Percentiles rank a stretch among this genome's conserved stretches.
Conservation (phyloP, 495 filamentous ascomycete genomes). For the Filosporella fistucella region DNA sequence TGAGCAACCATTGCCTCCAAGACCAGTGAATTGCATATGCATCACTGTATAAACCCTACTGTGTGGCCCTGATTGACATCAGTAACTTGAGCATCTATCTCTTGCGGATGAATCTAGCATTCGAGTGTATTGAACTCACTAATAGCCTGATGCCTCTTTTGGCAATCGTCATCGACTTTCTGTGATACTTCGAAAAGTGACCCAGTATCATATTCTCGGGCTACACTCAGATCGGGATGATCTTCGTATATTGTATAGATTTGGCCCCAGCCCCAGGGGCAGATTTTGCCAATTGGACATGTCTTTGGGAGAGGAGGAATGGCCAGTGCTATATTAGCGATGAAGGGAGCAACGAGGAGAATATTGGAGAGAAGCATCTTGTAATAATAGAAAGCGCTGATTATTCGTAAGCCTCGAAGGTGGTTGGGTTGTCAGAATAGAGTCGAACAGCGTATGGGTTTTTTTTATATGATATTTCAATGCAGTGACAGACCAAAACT, state of each 20-base stretch:
- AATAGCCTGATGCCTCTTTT: not conserved
- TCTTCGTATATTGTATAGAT: not conserved
- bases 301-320: not conserved
- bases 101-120: no score
- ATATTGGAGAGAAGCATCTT: no score
- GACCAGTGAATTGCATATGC: not conserved
- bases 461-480: no score
- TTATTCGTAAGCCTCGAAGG: no score
- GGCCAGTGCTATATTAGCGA: no score
- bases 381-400: no score
- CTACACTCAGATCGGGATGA: not conserved
- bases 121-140: no score
- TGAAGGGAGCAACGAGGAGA: no score
- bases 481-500: no score
- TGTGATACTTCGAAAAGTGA: not conserved
- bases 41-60: not conserved
- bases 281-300: not conserved
- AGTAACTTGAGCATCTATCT: not conserved
- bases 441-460: no score
- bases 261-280: not conserved
- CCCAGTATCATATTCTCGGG: not conserved
- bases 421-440: no score
- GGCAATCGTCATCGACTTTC: not conserved
- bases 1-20: not conserved
- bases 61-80: not conserved